These are phyloP conservation scores for Thraustochytrium striatum DNA, from an alignment of 352 stramenopile genomes.

Conservation along the genomic window DNA sequence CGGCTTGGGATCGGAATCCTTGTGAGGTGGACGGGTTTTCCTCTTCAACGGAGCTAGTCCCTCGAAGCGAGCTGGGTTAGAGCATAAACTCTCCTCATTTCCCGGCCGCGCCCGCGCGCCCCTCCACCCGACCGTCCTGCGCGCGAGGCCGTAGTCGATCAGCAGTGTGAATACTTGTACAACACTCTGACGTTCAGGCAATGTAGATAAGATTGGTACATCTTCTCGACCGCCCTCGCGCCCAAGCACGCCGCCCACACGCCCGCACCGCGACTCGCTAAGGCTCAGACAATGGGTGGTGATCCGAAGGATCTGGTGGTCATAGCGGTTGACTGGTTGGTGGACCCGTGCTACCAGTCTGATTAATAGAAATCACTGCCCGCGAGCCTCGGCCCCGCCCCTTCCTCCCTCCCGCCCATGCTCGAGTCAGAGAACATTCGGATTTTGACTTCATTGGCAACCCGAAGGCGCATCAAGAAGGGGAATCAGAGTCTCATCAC, in stretches of 20 bases:
- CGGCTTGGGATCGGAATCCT: too few species aligned
- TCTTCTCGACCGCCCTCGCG: neutral
- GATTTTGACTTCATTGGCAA: neutral
- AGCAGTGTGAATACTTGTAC: neutral
- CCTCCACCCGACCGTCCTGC: neutral
- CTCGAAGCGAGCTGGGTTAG: constrained; percentile 1
- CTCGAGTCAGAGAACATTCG: neutral
- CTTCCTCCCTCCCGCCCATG: neutral
- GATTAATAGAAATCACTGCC: neutral
- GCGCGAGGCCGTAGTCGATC: neutral
- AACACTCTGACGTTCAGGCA: neutral
- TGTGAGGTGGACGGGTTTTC: too few species aligned
- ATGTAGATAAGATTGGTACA: constrained; percentile 1
- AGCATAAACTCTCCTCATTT: neutral
- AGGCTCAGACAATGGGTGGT: neutral
- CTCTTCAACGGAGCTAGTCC: neutral
- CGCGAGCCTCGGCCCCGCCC: neutral
- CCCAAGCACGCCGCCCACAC: neutral
- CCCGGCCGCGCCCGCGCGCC: neutral
- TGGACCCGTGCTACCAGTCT: neutral
- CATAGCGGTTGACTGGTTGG: neutral
- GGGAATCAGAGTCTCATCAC: neutral
- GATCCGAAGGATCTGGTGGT: neutral
- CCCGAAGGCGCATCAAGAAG: neutral
- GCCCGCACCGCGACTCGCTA: neutral